Evolutionary conservation across 768 basidiomycete species (phyloP).

Genomic region (Kwoniella europaea): DNA sequence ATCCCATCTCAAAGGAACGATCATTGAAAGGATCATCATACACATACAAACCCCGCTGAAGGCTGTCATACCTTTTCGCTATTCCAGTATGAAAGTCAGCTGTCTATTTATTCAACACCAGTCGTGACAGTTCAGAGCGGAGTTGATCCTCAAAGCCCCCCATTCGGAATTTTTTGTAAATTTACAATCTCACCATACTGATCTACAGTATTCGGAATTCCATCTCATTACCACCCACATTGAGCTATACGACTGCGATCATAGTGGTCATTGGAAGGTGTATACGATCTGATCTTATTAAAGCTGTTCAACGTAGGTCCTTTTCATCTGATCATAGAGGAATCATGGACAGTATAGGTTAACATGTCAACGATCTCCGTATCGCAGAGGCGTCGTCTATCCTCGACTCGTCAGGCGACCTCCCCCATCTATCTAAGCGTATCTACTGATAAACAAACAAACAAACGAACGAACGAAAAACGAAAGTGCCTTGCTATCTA

Average conservation of each 20-base stretch:
- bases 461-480: no score
- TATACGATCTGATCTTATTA: no score
- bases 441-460: no score
- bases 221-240: background rate
- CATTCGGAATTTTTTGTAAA: background rate
- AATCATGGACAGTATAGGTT: no score
- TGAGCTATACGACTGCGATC: background rate
- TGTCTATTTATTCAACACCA: background rate
- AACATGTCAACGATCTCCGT: no score
- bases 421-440: background rate
- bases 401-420: background rate
- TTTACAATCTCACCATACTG: background rate
- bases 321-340: background rate
- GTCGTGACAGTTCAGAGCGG: background rate
- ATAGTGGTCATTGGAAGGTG: background rate
- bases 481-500: no score
- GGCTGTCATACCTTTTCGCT: conserved; percentile 12
- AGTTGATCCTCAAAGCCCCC: conserved; percentile 1
- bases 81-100: background rate
- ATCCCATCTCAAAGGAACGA: background rate
- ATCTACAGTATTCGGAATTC: background rate
- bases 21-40: conserved; percentile 1
- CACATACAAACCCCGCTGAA: background rate
- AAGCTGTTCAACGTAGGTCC: background rate
- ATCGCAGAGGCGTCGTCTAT: no score